phyloP scores from a whole-genome alignment of 805 yeast genomes.

The Candida schatavii region DNA sequence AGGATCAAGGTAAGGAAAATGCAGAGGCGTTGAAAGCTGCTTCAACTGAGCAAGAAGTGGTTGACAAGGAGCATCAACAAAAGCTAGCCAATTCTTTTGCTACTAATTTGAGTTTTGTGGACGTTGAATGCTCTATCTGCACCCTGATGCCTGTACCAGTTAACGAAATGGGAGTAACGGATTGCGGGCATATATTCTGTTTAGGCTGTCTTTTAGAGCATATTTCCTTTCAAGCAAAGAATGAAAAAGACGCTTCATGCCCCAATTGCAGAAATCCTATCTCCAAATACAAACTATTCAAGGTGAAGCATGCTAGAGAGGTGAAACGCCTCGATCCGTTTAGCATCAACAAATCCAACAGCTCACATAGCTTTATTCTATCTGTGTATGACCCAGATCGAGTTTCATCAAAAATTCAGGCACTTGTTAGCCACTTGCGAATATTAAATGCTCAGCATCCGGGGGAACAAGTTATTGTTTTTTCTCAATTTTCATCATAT shows the following conservation, averaged over 20 bases:
- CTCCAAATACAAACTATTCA: constrained; percentile 47
- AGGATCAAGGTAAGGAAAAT: constrained; percentile 14
- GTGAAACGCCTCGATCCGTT: constrained; percentile 22
- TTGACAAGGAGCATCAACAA: constrained; percentile 19
- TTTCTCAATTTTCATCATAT: constrained; percentile 86
- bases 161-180: constrained; percentile 57
- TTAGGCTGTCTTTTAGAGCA: constrained; percentile 70
- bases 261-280: constrained; percentile 71
- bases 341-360: constrained; percentile 15
- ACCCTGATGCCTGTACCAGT: constrained; percentile 60
- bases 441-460: constrained; percentile 52
- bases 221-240: constrained; percentile 60
- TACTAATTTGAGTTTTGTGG: constrained; percentile 29
- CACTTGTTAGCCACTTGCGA: constrained; percentile 59
- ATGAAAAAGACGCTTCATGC: constrained; percentile 52
- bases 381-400: constrained; percentile 48
- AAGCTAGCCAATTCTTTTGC: constrained; percentile 16
- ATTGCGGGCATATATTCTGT: constrained; percentile 83
- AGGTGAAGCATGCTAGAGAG: constrained; percentile 30
- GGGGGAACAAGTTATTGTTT: constrained; percentile 77
- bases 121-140: constrained; percentile 82
- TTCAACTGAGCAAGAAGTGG: not conserved
- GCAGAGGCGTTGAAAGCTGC: constrained; percentile 12
- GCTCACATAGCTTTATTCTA: constrained; percentile 22
- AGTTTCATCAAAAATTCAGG: constrained; percentile 71